Evolutionary conservation across 2,329 filamentous ascomycete species (phyloP), one percentile per base, ranked within the genome.

Genomic region (Aspergillus bombycis): DNA sequence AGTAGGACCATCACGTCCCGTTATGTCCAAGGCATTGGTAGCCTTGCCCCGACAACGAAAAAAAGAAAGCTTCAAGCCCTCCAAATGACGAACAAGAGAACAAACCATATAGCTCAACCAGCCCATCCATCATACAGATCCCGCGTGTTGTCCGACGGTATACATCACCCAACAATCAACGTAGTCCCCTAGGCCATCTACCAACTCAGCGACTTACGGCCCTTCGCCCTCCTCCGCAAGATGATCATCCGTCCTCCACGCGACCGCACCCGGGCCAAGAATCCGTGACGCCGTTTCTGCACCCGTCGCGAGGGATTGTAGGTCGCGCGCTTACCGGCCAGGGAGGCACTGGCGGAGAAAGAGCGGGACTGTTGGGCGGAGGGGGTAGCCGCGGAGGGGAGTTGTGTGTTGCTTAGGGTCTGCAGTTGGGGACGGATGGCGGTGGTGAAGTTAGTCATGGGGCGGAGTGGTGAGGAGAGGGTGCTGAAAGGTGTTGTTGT

Each of bases 241-340:
- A 89, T 67, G 56, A 84, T 78, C 74, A 82, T 82, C 70, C 84
- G 77, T 28, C 87, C 87, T 58, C 81, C 84, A 71, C 82, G 81
- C 26, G 80, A 81, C 71, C 79, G 79, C 65, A 87, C 67, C 69
- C 87, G 75, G 11, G 82, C 78, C 64, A 89, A 72, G 70, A 88
- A 89, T 2, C 87, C 87, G 76, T 87, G 85, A 69, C 87, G 81
- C 66, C 87, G 80, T 78, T 89, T 89, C 73, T 88, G 81, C 48
- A 88, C 84, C 52, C 83, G 72, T 66, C 88, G 84, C 57, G 83
- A 87, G 11, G 86, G 86, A 61, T 85, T 85, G 71, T 82, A 89
- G 48, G 87, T 89, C 62, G 83, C 77, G 66, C 87, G 81, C 57
- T 77, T 78, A 30, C 72, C 80, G 53, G 73, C 77, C 7, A 83